Percentiles rank a stretch among this genome's conserved stretches.
These are phyloP conservation scores for Anthostomella pinea DNA, from an alignment of 2,329 filamentous ascomycete species.

Conservation along the genomic window DNA sequence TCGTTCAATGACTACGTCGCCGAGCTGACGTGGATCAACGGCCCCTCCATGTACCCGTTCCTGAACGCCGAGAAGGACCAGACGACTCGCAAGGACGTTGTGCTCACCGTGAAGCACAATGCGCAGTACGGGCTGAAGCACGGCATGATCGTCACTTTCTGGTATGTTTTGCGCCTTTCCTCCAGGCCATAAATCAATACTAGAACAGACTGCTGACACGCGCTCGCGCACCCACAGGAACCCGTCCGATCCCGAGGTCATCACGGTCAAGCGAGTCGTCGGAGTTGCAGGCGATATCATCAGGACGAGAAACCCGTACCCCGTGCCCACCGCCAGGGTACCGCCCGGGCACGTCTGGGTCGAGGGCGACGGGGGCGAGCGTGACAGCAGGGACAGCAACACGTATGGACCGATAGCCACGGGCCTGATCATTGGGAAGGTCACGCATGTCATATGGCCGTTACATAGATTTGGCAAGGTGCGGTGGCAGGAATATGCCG, in stretches of 20 bases:
- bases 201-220: constrained; percentile 8
- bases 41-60: constrained; percentile 73
- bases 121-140: constrained; percentile 57
- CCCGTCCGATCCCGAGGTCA: constrained; percentile 65
- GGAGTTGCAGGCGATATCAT: constrained; percentile 78
- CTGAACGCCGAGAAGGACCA: constrained; percentile 65
- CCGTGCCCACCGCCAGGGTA: constrained; percentile 56
- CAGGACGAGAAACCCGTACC: constrained; percentile 60
- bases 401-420: constrained; percentile 81
- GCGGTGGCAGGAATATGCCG: constrained; percentile 53
- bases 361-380: constrained; percentile 78
- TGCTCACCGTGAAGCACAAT: constrained; percentile 58
- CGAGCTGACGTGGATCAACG: constrained; percentile 55
- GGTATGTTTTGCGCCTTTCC: constrained; percentile 41
- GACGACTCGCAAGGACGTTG: constrained; percentile 52
- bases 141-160: constrained; percentile 73
- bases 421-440: constrained; percentile 70
- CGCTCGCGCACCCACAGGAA: constrained; percentile 47
- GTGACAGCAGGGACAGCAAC: constrained; percentile 78
- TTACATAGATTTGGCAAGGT: constrained; percentile 56
- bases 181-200: neutral
- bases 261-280: constrained; percentile 79
- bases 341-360: constrained; percentile 91
- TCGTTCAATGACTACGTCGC: constrained; percentile 61
- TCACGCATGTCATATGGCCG: constrained; percentile 71